phyloP scores from a whole-genome alignment of 257 asterid genomes.

The Knoxia roxburghii region DNA sequence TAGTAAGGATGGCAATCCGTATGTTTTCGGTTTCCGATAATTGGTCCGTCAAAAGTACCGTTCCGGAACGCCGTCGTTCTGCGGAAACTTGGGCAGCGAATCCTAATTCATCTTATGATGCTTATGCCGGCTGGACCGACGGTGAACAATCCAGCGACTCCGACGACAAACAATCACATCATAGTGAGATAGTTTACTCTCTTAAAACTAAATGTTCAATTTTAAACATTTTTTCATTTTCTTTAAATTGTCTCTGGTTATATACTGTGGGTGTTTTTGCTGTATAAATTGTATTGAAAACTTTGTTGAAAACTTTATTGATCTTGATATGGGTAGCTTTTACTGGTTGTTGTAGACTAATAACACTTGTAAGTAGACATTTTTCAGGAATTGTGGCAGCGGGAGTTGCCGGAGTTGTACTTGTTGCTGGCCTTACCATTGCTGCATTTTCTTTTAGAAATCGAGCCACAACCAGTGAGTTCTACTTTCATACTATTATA shows the following conservation, averaged over 20 bases:
- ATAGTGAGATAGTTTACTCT: constrained; percentile 40
- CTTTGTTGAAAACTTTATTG: background rate
- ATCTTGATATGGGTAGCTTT: background rate
- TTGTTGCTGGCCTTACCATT: constrained; percentile 69
- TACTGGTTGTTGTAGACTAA: constrained; percentile 32
- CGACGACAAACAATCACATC: constrained; percentile 38
- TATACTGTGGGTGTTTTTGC: background rate
- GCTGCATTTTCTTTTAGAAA: constrained; percentile 63
- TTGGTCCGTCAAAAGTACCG: constrained; percentile 33
- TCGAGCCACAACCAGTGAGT: constrained; percentile 49
- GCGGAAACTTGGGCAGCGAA: constrained; percentile 44
- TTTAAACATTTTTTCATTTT: background rate
- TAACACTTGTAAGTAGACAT: constrained; percentile 58
- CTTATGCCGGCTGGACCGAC: constrained; percentile 71
- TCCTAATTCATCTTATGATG: constrained; percentile 45
- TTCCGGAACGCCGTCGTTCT: constrained; percentile 36
- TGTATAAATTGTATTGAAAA: background rate
- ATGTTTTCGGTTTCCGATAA: constrained; percentile 36
- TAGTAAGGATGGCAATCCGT: constrained; percentile 29
- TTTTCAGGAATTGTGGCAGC: constrained; percentile 78
- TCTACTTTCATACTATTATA: background rate
- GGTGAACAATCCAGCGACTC: constrained; percentile 41
- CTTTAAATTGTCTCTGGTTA: background rate
- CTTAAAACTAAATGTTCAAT: background rate
- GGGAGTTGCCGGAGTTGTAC: constrained; percentile 68